phyloP scores from a whole-genome alignment of 2,329 filamentous ascomycete genomes.

The Reticulascus tulasneorum region DNA sequence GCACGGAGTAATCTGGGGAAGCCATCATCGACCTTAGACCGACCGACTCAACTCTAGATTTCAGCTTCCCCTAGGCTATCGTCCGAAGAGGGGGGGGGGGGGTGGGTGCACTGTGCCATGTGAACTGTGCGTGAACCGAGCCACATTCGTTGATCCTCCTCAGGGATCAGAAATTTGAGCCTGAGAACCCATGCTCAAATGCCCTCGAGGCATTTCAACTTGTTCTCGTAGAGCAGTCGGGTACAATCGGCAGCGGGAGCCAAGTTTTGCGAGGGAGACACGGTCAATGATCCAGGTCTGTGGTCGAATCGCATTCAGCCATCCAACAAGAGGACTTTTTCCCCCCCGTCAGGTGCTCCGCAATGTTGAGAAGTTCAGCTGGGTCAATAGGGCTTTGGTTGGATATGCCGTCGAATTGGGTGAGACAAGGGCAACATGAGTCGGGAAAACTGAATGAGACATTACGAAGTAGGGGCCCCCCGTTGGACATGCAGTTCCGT shows the following conservation, averaged over 20 bases:
- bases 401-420: slow-evolving; percentile 9
- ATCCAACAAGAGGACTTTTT: slow-evolving; percentile 1
- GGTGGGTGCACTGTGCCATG: slow-evolving; percentile 8
- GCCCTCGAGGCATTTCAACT: slow-evolving; percentile 3
- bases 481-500: too few species aligned
- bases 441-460: slow-evolving; percentile 3
- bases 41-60: slow-evolving; percentile 2
- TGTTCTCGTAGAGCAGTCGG: slow-evolving; percentile 2
- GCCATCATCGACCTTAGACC: background rate
- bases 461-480: background rate
- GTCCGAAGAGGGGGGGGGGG: slow-evolving; percentile 4
- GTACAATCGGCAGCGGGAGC: slow-evolving; percentile 8
- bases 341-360: slow-evolving; percentile 4
- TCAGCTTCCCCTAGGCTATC: background rate
- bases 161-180: slow-evolving; percentile 13
- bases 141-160: slow-evolving; percentile 10
- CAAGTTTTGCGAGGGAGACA: slow-evolving; percentile 5
- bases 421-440: too few species aligned
- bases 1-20: slow-evolving; percentile 5
- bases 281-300: slow-evolving; percentile 2
- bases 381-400: slow-evolving; percentile 6
- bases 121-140: slow-evolving; percentile 6
- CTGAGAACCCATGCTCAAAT: slow-evolving; percentile 8
- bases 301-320: slow-evolving; percentile 1
- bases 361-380: slow-evolving; percentile 1